Evolutionary conservation across 2,329 filamentous ascomycete genomes (phyloP).

Genomic region (Alternaria ethzedia): DNA sequence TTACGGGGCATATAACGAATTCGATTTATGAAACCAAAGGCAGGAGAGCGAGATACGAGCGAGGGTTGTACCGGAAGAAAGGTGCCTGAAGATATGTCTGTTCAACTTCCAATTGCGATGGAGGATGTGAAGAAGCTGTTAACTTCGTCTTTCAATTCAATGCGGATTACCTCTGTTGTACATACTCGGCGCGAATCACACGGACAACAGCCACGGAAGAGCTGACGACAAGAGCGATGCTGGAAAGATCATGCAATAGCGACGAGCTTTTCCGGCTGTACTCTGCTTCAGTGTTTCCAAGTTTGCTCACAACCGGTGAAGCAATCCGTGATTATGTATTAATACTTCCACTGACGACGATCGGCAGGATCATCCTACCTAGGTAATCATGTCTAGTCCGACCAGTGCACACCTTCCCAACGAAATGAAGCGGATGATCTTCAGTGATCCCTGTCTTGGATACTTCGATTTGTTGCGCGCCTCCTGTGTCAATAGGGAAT

Average conservation of each 20-base stretch:
- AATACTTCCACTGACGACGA: background rate
- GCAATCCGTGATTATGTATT: background rate
- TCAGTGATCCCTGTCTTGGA: background rate
- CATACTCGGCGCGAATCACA: background rate
- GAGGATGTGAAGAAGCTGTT: too few relatives aligned
- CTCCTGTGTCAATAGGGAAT: background rate
- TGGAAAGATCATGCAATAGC: background rate
- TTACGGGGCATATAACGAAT: too few relatives aligned
- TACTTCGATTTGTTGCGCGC: background rate
- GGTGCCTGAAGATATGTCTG: too few relatives aligned
- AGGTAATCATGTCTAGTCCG: background rate
- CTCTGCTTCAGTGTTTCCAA: background rate
- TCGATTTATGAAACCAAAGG: too few relatives aligned
- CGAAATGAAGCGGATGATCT: background rate
- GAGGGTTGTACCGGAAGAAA: too few relatives aligned
- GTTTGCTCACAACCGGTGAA: background rate
- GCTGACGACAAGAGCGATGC: background rate
- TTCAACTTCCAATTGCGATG: too few relatives aligned
- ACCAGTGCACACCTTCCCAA: background rate
- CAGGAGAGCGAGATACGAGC: too few relatives aligned
- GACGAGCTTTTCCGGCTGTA: fast-evolving
- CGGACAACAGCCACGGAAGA: background rate
- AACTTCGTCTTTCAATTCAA: too few relatives aligned
- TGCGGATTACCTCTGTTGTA: too few relatives aligned
- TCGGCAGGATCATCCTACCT: background rate